phyloP scores from a whole-genome alignment of 805 yeast species.

The Lachancea dasiensis region DNA sequence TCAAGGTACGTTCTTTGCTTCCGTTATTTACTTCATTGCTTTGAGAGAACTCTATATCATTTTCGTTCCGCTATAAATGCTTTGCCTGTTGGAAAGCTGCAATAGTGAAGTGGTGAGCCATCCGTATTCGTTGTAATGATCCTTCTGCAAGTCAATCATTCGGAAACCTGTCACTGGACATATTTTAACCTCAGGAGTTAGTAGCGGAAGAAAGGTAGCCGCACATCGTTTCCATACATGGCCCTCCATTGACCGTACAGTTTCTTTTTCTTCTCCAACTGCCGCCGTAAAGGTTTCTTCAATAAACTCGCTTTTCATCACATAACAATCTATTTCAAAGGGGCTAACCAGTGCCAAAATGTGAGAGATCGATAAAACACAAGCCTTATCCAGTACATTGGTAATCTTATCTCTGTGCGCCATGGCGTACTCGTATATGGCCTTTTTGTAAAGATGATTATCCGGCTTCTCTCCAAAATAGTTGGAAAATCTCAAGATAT shows the following conservation, averaged over 20 bases:
- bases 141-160: constrained; percentile 27
- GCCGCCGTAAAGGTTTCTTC: constrained; percentile 22
- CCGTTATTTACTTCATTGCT: not conserved
- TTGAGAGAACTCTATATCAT: constrained; percentile 9
- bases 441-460: constrained; percentile 18
- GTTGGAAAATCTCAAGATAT: constrained; percentile 20
- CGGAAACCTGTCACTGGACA: constrained; percentile 34
- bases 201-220: constrained; percentile 34
- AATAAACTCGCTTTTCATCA: constrained; percentile 26
- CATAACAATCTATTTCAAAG: constrained; percentile 7
- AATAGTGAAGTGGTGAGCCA: constrained; percentile 31
- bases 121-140: constrained; percentile 27
- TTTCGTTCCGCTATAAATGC: constrained; percentile 28
- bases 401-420: constrained; percentile 14
- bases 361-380: constrained; percentile 19
- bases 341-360: constrained; percentile 12
- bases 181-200: constrained; percentile 30
- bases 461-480: constrained; percentile 16
- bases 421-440: constrained; percentile 25
- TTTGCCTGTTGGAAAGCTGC: constrained; percentile 20
- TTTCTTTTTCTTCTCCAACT: constrained; percentile 14
- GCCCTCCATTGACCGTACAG: constrained; percentile 21
- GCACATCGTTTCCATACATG: constrained; percentile 37
- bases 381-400: constrained; percentile 26
- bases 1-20: too few relatives aligned